Percentiles rank a stretch among this genome's conserved stretches.
Conservation (phyloP, 2,329 filamentous ascomycete genomes). For the Penicillium sp. region DNA sequence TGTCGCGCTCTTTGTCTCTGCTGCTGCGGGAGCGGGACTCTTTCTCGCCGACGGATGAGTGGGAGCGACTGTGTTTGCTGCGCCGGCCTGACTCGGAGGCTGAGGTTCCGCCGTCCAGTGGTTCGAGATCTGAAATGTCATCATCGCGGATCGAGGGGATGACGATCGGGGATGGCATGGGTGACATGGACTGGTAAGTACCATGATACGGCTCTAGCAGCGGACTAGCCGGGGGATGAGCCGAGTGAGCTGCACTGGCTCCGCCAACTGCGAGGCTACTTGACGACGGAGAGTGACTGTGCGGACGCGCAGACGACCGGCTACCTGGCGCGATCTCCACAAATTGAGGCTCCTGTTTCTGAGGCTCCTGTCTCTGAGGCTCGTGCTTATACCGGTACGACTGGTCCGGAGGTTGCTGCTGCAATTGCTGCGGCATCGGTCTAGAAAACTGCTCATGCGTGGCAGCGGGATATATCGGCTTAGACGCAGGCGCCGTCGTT, state of each 20-base stretch:
- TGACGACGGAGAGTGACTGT: constrained; percentile 32
- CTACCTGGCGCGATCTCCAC: constrained; percentile 30
- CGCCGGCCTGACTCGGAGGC: constrained; percentile 23
- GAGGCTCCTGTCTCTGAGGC: constrained; percentile 22
- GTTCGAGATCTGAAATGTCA: constrained; percentile 46
- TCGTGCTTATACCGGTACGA: constrained; percentile 1
- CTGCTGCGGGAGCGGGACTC: constrained; percentile 12
- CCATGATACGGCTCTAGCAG: constrained; percentile 86
- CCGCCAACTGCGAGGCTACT: constrained; percentile 33
- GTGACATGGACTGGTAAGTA: constrained; percentile 87
- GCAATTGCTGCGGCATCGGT: constrained; percentile 3
- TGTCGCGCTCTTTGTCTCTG: constrained; percentile 25
- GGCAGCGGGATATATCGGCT: constrained; percentile 19
- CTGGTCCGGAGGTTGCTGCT: neutral
- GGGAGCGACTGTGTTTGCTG: constrained; percentile 22
- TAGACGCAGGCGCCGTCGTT: neutral
- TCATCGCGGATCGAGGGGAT: constrained; percentile 51
- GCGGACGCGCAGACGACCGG: constrained; percentile 20
- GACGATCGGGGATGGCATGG: constrained; percentile 74
- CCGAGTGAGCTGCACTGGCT: constrained; percentile 20
- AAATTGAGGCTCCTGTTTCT: constrained; percentile 28
- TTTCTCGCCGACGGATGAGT: constrained; percentile 16
- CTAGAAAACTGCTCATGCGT: constrained; percentile 24
- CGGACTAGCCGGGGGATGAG: constrained; percentile 64
- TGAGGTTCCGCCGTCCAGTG: constrained; percentile 26